Evolutionary conservation across 2,329 filamentous ascomycete genomes (phyloP).

Genomic region (Cyclaneusma minus): DNA sequence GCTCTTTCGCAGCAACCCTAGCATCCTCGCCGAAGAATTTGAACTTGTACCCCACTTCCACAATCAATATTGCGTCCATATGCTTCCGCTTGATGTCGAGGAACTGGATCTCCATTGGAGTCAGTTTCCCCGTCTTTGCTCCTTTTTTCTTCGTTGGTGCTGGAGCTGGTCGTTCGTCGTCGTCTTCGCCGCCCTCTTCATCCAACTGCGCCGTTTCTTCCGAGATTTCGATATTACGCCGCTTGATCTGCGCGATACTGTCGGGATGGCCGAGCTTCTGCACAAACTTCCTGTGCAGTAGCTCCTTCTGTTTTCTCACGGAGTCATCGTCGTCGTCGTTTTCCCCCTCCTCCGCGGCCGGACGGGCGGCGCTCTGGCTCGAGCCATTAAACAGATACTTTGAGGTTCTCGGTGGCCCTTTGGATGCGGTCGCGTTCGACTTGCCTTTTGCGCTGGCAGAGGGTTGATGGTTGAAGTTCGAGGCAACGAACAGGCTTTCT

Average conservation of each 20-base stretch:
- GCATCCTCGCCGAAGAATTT: slow-evolving; percentile 95
- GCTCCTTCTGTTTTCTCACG: slow-evolving; percentile 44
- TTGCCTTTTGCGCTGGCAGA: slow-evolving; percentile 8
- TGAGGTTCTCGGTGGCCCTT: slow-evolving; percentile 27
- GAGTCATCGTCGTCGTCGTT: slow-evolving; percentile 36
- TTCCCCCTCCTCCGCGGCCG: slow-evolving; percentile 21
- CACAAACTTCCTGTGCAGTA: slow-evolving; percentile 71
- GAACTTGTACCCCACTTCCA: slow-evolving; percentile 97
- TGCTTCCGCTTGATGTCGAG: slow-evolving; percentile 88
- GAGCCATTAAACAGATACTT: slow-evolving; percentile 34
- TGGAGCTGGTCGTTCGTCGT: slow-evolving; percentile 33
- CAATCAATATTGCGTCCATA: slow-evolving; percentile 75
- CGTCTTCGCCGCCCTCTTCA: slow-evolving; percentile 37
- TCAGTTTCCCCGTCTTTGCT: slow-evolving; percentile 62
- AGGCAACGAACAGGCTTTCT: slow-evolving; percentile 22
- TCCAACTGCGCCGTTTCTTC: slow-evolving; percentile 32
- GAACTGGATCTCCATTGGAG: slow-evolving; percentile 86
- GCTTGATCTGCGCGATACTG: slow-evolving; percentile 53
- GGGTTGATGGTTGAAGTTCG: slow-evolving; percentile 23
- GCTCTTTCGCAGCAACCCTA: slow-evolving; percentile 69
- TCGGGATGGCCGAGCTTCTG: slow-evolving; percentile 81
- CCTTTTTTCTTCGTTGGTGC: slow-evolving; percentile 50
- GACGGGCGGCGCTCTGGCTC: slow-evolving; percentile 10
- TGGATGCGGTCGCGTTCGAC: slow-evolving; percentile 10
- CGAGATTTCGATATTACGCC: slow-evolving; percentile 36